Evolutionary conservation across 495 filamentous ascomycete genomes (phyloP).

Genomic region (Penicillium canariense): DNA sequence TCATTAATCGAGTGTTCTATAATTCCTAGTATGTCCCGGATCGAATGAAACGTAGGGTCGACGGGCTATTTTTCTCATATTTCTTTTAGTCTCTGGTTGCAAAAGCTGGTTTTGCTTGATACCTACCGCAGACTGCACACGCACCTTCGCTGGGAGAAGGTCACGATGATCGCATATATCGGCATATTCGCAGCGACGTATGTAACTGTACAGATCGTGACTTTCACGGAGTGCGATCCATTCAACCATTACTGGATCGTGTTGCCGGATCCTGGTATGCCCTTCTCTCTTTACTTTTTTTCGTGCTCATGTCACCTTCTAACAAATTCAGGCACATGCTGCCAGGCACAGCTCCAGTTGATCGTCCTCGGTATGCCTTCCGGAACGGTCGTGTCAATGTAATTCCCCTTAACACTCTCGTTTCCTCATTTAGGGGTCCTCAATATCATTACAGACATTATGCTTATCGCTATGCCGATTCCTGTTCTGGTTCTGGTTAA

Average conservation of each 20-base stretch:
- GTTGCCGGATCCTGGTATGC: constrained; percentile 35
- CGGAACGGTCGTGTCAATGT: neutral
- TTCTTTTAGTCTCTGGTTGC: constrained; percentile 37
- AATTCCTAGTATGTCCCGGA: constrained; percentile 29
- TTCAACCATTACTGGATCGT: constrained; percentile 44
- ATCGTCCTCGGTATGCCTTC: constrained; percentile 26
- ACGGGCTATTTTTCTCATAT: constrained; percentile 1
- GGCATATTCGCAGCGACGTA: constrained; percentile 32
- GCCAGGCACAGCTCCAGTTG: constrained; percentile 38
- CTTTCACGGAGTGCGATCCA: constrained; percentile 46
- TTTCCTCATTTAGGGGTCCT: constrained; percentile 20
- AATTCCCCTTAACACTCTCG: neutral
- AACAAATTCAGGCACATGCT: constrained; percentile 26
- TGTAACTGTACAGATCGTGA: constrained; percentile 33
- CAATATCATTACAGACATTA: constrained; percentile 43
- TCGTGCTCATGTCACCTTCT: neutral
- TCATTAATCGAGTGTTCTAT: constrained; percentile 30
- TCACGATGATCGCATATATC: constrained; percentile 34
- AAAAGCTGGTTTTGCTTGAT: constrained; percentile 40
- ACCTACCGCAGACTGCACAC: constrained; percentile 39
- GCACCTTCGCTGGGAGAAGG: constrained; percentile 32
- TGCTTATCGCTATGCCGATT: constrained; percentile 43
- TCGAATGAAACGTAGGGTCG: neutral
- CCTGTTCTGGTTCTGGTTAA: constrained; percentile 36
- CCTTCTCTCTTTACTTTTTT: neutral